Percentiles rank a stretch among this genome's conserved stretches.
phyloP scores from a whole-genome alignment of 2,329 filamentous ascomycete genomes.

The Herpotrichia juniperi region DNA sequence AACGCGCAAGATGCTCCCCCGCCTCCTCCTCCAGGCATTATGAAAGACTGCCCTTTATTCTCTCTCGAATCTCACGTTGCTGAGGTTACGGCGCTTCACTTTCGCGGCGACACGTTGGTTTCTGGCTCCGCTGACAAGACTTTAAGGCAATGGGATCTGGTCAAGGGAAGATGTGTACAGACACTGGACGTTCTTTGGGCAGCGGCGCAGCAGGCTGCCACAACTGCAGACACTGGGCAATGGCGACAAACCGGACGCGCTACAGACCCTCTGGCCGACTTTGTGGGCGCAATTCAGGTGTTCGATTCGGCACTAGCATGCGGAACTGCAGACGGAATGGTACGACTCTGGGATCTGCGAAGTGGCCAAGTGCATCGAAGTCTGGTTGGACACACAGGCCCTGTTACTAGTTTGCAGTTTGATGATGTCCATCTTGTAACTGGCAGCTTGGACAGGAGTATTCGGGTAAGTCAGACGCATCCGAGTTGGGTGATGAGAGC shows the following conservation, averaged over 20 bases:
- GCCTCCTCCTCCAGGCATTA: slow-evolving; percentile 71
- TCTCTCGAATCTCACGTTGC: slow-evolving; percentile 89
- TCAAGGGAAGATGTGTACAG: slow-evolving; percentile 96
- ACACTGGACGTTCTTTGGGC: slow-evolving; percentile 98
- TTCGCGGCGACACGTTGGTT: slow-evolving; percentile 85
- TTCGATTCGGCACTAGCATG: slow-evolving; percentile 96
- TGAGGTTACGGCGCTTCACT: slow-evolving; percentile 92
- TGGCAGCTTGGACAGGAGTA: slow-evolving; percentile 88
- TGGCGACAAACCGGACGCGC: slow-evolving; percentile 78
- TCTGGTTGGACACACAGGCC: slow-evolving; percentile 91
- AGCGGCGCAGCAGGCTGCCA: slow-evolving; percentile 83
- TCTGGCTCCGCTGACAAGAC: slow-evolving; percentile 98
- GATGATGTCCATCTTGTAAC: slow-evolving; percentile 95
- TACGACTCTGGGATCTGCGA: slow-evolving; percentile 92
- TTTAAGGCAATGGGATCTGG: slow-evolving; percentile 94
- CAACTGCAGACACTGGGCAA: slow-evolving; percentile 60
- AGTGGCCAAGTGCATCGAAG: slow-evolving; percentile 97
- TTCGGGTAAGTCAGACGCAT: slow-evolving; percentile 73
- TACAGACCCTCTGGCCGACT: slow-evolving; percentile 76
- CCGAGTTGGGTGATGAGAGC: background rate
- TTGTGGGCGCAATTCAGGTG: slow-evolving; percentile 92
- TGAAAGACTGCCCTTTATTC: slow-evolving; percentile 88
- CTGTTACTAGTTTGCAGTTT: slow-evolving; percentile 93
- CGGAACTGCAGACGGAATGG: slow-evolving; percentile 96
- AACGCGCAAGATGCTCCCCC: slow-evolving; percentile 75